Percentiles rank a stretch among this genome's conserved stretches.
These are phyloP conservation scores for Paracamarosporium sp. DNA, from an alignment of 2,329 filamentous ascomycete genomes.

Conservation along the genomic window DNA sequence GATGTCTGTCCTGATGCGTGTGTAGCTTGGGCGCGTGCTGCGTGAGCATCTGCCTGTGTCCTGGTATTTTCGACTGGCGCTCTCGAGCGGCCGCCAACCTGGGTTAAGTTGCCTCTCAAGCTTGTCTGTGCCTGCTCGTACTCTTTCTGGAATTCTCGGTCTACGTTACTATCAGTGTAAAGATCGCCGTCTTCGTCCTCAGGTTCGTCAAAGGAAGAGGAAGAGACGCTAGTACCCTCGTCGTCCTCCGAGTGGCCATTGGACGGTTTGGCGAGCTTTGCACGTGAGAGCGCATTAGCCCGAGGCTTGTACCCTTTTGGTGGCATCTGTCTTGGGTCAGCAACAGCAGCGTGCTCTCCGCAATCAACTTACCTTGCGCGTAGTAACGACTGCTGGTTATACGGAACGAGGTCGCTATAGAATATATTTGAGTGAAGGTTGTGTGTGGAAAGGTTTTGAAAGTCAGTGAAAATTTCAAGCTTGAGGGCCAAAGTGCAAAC, in stretches of 20 bases:
- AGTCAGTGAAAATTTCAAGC: neutral
- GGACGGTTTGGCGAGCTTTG: slow-evolving; percentile 26
- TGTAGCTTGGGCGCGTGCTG: neutral
- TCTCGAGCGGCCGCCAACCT: neutral
- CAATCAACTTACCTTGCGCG: slow-evolving; percentile 5
- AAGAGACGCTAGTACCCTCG: slow-evolving; percentile 16
- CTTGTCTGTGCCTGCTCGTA: neutral
- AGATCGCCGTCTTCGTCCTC: slow-evolving; percentile 12
- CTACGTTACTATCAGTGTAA: slow-evolving; percentile 5
- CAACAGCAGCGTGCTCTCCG: slow-evolving; percentile 2
- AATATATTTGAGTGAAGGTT: neutral
- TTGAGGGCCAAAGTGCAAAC: neutral
- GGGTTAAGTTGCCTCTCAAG: neutral
- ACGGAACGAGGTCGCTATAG: neutral
- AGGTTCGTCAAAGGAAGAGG: slow-evolving; percentile 12
- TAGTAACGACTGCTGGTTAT: neutral
- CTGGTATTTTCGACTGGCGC: neutral
- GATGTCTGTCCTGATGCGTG: neutral
- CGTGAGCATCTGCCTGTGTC: neutral
- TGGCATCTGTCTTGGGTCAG: slow-evolving; percentile 22
- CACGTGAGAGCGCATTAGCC: slow-evolving; percentile 31
- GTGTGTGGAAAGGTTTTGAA: neutral
- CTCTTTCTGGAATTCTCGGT: neutral
- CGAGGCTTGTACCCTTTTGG: slow-evolving; percentile 3
- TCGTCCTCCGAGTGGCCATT: slow-evolving; percentile 17